Evolutionary conservation across 1,284 basidiomycete species (phyloP), one percentile per base, ranked within the genome.

Genomic region (Tremellales sp.): DNA sequence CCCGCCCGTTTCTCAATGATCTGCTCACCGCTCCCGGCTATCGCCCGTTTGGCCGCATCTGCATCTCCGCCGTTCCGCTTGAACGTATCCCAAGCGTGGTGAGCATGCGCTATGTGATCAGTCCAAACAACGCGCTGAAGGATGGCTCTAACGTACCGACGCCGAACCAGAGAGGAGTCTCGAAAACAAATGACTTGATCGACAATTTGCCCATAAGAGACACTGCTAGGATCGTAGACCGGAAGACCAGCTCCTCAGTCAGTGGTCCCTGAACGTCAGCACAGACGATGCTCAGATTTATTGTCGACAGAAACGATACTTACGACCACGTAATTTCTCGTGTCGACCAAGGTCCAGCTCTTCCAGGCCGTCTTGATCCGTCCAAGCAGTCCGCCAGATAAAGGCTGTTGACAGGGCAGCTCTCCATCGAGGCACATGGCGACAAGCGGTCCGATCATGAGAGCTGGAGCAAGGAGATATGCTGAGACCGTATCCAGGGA

Each of bases 201-300:
- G 80, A 79, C 1, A 80, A 77, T n/a, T 82, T 81, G 0, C 83
- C 80, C 29, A 91, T 78, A 47, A 84, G 77, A 53, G 89, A 87
- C 1, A 84, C 79, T 2, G 84, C 76, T 19, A 97, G 77, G 39
- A 94, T 81, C 65, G 89, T 92, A 0, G 86, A 84, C 23, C 96
- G 80, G 68, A 97, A 98, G 2, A 92, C 87, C 22, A 97, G 61
- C 69, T 98, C 94, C 75, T 98, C 94, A 0, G 92, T 92, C 27
- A 91, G 69, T 0, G 94, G 94, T 0, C 83, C 92, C 87, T 93
- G 19, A 7, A 31, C 15, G 56, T 0, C 27, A 25, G n/a, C 33
- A 21, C 26, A 29, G n/a, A 36, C n/a, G 22, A 3, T 35, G 48
- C 40, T 23, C 24, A 43, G 24, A 19, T 15, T 19, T 7, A 22